Evolutionary conservation across 441 rosid genomes (phyloP).

Genomic region (Dalechampia spathulata): DNA sequence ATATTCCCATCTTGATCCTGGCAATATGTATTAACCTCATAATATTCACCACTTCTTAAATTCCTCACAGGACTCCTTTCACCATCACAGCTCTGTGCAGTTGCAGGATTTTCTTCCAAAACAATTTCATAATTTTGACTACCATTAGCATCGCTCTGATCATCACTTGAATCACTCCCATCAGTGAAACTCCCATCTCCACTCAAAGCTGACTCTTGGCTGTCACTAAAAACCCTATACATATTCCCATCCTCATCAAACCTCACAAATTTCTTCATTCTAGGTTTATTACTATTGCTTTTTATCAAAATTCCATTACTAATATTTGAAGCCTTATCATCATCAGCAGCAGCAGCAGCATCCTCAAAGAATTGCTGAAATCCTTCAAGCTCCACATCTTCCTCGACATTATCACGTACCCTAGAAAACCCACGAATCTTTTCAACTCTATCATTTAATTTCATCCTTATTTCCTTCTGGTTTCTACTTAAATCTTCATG

Average conservation of each 20-base stretch:
- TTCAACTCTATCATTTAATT: slow-evolving; percentile 38
- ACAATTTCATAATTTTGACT: slow-evolving; percentile 26
- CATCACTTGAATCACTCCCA: slow-evolving; percentile 34
- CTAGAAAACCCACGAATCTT: slow-evolving; percentile 34
- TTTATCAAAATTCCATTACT: slow-evolving; percentile 26
- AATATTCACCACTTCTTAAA: slow-evolving; percentile 10
- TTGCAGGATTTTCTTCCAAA: slow-evolving; percentile 24
- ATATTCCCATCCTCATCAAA: slow-evolving; percentile 51
- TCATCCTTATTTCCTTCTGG: slow-evolving; percentile 28
- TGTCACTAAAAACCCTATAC: slow-evolving; percentile 31
- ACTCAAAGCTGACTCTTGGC: slow-evolving; percentile 24
- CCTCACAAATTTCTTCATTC: slow-evolving; percentile 44
- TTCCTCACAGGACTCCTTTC: slow-evolving; percentile 18
- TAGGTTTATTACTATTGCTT: slow-evolving; percentile 31
- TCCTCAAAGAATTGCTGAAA: slow-evolving; percentile 42
- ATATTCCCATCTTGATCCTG: slow-evolving; percentile 28
- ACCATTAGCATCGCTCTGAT: slow-evolving; percentile 20
- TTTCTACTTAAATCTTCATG: slow-evolving; percentile 20
- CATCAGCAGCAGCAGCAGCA: background rate
- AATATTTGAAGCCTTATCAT: slow-evolving; percentile 20
- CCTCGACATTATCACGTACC: slow-evolving; percentile 37
- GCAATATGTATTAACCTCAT: slow-evolving; percentile 16
- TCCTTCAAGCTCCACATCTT: slow-evolving; percentile 62
- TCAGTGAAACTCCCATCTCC: slow-evolving; percentile 31
- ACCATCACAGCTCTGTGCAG: slow-evolving; percentile 28